Evolutionary conservation across 2,329 filamentous ascomycete species (phyloP).

Genomic region (Didymella exigua): DNA sequence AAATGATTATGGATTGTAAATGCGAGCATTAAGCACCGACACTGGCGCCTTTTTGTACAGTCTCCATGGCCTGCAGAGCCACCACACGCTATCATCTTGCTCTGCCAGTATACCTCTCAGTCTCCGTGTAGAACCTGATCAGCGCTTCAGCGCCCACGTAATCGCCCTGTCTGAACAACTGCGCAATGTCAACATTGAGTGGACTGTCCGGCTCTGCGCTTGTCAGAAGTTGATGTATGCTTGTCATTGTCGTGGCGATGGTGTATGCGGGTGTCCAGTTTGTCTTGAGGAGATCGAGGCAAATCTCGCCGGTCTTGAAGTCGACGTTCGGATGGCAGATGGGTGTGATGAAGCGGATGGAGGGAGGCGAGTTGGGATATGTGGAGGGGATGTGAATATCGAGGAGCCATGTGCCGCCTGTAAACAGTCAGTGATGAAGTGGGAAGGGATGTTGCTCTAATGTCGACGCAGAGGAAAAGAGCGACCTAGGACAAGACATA

Average conservation of each 20-base stretch:
- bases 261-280: constrained; percentile 88
- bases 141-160: constrained; percentile 69
- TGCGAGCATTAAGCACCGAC: neutral
- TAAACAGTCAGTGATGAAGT: neutral
- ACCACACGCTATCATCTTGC: neutral
- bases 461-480: neutral
- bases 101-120: constrained; percentile 52
- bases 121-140: constrained; percentile 72
- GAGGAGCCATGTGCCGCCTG: constrained; percentile 82
- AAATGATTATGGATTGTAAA: neutral
- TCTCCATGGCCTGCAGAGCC: neutral
- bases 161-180: constrained; percentile 72
- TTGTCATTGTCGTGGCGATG: constrained; percentile 74
- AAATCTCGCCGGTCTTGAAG: constrained; percentile 80
- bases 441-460: neutral
- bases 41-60: neutral
- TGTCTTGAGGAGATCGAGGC: constrained; percentile 79
- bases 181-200: constrained; percentile 79
- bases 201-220: constrained; percentile 75
- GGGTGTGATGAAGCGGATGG: constrained; percentile 73
- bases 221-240: constrained; percentile 71
- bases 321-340: constrained; percentile 51
- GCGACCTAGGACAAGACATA: constrained; percentile 33
- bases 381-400: constrained; percentile 73
- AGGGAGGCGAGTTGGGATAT: constrained; percentile 81